Conservation (phyloP, 345 rosid genomes). For the Boechera stricta region DNA sequence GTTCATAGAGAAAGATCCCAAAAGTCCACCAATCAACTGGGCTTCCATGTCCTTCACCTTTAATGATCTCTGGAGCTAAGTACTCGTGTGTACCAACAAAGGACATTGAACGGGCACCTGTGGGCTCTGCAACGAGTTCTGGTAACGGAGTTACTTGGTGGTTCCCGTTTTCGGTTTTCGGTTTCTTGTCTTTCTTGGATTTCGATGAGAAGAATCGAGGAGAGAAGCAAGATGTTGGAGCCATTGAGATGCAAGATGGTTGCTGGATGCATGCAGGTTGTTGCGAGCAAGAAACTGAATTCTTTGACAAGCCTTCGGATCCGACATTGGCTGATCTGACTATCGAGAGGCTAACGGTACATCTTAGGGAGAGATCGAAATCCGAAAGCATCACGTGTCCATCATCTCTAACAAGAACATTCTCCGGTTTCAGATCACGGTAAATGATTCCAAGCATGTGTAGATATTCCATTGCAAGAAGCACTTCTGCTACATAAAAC, state of each 20-base stretch:
- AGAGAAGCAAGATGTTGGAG: conserved; percentile 65
- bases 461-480: conserved; percentile 82
- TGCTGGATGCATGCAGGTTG: conserved; percentile 66
- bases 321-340: conserved; percentile 58
- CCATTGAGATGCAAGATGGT: conserved; percentile 62
- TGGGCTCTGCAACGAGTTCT: conserved; percentile 90
- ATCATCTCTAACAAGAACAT: conserved; percentile 89
- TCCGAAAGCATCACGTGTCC: conserved; percentile 93
- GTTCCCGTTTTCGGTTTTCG: conserved; percentile 58
- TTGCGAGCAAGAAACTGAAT: conserved; percentile 58
- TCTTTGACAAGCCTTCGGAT: conserved; percentile 56
- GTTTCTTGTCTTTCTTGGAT: conserved; percentile 60
- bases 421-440: conserved; percentile 88
- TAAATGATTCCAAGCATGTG: conserved; percentile 90
- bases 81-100: conserved; percentile 93
- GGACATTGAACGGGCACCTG: conserved; percentile 91
- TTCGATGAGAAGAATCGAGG: conserved; percentile 65
- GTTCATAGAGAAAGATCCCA: conserved; percentile 79
- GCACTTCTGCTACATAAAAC: conserved; percentile 83
- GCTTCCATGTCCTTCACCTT: conserved; percentile 89
- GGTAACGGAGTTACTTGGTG: conserved; percentile 82
- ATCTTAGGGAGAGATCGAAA: conserved; percentile 82
- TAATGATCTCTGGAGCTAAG: conserved; percentile 86
- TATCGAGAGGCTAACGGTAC: conserved; percentile 62
- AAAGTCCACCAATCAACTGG: conserved; percentile 96